A percentile compares a stretch with the other conserved stretches of the same genome.
Evolutionary conservation across 2,329 filamentous ascomycete species (phyloP).

Genomic region (Hypoxylon sp.): DNA sequence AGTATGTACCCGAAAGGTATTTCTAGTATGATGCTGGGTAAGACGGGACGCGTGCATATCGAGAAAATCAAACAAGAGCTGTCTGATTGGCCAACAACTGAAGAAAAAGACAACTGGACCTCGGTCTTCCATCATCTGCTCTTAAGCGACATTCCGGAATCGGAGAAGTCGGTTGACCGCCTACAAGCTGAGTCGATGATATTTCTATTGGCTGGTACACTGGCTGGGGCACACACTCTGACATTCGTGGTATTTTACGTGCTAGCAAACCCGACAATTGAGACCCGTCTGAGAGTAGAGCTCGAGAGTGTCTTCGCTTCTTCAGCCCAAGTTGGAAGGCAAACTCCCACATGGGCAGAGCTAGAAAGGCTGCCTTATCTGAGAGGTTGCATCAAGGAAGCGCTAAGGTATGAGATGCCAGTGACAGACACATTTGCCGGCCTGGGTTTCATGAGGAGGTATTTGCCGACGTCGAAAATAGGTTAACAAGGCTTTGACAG

Average conservation of each 20-base stretch:
- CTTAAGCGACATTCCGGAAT: slow-evolving; percentile 17
- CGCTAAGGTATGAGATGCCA: slow-evolving; percentile 8
- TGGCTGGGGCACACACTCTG: slow-evolving; percentile 19
- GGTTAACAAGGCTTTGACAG: too few species aligned
- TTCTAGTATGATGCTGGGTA: background rate
- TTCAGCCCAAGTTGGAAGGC: background rate
- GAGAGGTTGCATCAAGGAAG: slow-evolving; percentile 23
- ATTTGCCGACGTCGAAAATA: too few species aligned
- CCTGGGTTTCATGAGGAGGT: slow-evolving; percentile 17
- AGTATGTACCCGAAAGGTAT: too few species aligned
- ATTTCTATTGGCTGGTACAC: slow-evolving; percentile 22
- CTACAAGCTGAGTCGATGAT: slow-evolving; percentile 19
- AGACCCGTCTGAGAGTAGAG: slow-evolving; percentile 18
- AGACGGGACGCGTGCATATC: background rate
- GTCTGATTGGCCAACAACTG: too few species aligned
- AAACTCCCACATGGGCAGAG: slow-evolving; percentile 16
- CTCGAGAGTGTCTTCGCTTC: slow-evolving; percentile 17
- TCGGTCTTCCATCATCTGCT: slow-evolving; percentile 25
- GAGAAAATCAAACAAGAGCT: slow-evolving; percentile 1
- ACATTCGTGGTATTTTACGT: slow-evolving; percentile 20
- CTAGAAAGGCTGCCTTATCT: slow-evolving; percentile 24
- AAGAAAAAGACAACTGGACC: background rate
- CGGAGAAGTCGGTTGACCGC: slow-evolving; percentile 19
- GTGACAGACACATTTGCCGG: slow-evolving; percentile 9
- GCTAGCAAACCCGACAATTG: slow-evolving; percentile 18